These are phyloP conservation scores for Neurospora sp. DNA, from an alignment of 2,329 filamentous ascomycete genomes.

Conservation along the genomic window DNA sequence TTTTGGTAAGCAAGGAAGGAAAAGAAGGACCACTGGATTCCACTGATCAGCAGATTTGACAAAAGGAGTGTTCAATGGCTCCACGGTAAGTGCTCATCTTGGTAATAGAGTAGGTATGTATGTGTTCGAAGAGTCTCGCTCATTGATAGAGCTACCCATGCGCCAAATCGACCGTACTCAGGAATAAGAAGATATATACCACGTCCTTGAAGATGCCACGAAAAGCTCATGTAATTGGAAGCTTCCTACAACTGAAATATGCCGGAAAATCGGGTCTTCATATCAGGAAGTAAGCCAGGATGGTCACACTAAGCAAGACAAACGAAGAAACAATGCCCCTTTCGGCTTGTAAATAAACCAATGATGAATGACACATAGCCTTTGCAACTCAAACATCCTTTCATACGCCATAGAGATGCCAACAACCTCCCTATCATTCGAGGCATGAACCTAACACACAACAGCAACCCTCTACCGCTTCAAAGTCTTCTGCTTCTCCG, in stretches of 20 bases:
- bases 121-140: background rate
- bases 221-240: background rate
- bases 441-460: too few species aligned
- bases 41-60: background rate
- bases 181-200: background rate
- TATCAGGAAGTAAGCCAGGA: background rate
- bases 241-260: background rate
- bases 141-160: background rate
- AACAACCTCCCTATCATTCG: background rate
- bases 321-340: background rate
- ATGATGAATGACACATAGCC: background rate
- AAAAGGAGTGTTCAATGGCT: background rate
- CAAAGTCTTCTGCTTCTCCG: slow-evolving; percentile 78
- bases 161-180: background rate
- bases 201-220: background rate
- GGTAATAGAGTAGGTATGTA: background rate
- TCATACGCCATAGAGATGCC: background rate
- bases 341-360: background rate
- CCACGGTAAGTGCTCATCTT: background rate
- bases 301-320: background rate
- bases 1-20: background rate
- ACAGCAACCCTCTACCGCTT: slow-evolving; percentile 37
- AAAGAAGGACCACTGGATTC: background rate
- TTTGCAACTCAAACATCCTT: background rate
- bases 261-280: background rate